Evolutionary conservation across 1,139 yeast species (phyloP), one percentile per base, ranked within the genome.

Genomic region (Candida labiduridarum): DNA sequence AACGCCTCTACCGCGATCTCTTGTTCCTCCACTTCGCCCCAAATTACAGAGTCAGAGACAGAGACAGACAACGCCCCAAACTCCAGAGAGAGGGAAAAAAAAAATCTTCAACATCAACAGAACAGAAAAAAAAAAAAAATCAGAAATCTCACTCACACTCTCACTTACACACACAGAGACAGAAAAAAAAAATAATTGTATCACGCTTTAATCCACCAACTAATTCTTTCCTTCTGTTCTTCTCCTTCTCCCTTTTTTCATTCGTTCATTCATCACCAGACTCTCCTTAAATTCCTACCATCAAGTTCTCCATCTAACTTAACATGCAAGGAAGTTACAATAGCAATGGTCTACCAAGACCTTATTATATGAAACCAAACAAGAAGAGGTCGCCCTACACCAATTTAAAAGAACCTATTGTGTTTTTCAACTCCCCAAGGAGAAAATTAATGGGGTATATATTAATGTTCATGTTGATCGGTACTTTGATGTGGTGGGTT

Each of bases 341-440:
- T 46, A 69, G 65, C 48, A 68, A 71, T 56, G 80, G 80, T 25
- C 67, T 76, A 52, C 81, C 81, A 30, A 64, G 80, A 53, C 81
- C 81, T 6, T 76, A 76, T 60, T 74, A 76, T 57, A 76, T 76
- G 80, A 76, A 74, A 57, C 80, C 81, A 10, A 54, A 63, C 11
- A 68, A 66, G 45, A 69, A 65, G 58, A 68, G 64, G 51, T 61
- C 61, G 16, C 78, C 77, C 1, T 76, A 76, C 55, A 69, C 71
- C 35, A 56, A 57, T 22, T 49, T 56, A 41, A 67, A 65, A 45
- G 58, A 70, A 52, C 70, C 74, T 12, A 58, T 53, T 29, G 63
- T 64, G 33, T 69, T 65, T 50, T 74, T 76, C 63, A 72, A 66
- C 54, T 62, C 69, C 16, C 69, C 76, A 30, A 63, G 69, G 49